These are phyloP conservation scores for Buxus sempervirens DNA, from an alignment of 164 flowering plant species.

Conservation along the genomic window DNA sequence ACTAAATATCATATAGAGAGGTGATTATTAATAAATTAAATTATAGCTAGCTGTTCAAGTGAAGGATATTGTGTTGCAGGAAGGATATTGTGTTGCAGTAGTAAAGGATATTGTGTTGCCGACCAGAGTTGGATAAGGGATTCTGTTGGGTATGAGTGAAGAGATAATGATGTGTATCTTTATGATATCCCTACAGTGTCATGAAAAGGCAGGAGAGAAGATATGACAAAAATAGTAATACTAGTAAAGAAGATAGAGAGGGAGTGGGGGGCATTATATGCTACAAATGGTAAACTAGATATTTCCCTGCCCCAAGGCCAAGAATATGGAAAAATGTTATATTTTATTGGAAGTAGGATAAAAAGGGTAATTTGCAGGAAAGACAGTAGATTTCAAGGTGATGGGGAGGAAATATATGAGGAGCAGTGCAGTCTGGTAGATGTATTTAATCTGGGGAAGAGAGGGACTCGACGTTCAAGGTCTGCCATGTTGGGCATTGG, in stretches of 20 bases:
- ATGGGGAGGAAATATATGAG: not conserved
- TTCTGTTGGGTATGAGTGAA: no score
- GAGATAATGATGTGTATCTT: not conserved
- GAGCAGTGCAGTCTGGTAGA: slow-evolving; percentile 6
- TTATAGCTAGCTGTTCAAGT: no score
- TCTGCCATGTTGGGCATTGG: slow-evolving; percentile 14
- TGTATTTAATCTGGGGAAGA: slow-evolving; percentile 20
- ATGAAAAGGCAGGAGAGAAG: slow-evolving; percentile 14
- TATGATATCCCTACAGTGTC: slow-evolving; percentile 5
- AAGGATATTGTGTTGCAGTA: no score
- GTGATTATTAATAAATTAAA: slow-evolving; percentile 1
- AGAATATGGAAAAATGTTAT: slow-evolving; percentile 15
- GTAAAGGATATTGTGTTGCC: no score
- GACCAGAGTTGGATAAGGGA: no score
- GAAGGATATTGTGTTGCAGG: no score
- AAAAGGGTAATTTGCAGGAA: slow-evolving; percentile 11
- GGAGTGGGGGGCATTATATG: not conserved
- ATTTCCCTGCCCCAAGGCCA: slow-evolving; percentile 11
- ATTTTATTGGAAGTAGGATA: slow-evolving; percentile 8
- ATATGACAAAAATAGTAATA: no score
- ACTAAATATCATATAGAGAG: no score
- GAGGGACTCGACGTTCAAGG: slow-evolving; percentile 26
- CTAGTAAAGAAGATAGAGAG: not conserved
- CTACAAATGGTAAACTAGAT: not conserved
- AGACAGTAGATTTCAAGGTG: not conserved